A percentile compares a stretch with the other conserved stretches of the same genome.
These are phyloP conservation scores for Panicum virgatum DNA, from an alignment of 202 grass and related monocot species.

Conservation along the genomic window DNA sequence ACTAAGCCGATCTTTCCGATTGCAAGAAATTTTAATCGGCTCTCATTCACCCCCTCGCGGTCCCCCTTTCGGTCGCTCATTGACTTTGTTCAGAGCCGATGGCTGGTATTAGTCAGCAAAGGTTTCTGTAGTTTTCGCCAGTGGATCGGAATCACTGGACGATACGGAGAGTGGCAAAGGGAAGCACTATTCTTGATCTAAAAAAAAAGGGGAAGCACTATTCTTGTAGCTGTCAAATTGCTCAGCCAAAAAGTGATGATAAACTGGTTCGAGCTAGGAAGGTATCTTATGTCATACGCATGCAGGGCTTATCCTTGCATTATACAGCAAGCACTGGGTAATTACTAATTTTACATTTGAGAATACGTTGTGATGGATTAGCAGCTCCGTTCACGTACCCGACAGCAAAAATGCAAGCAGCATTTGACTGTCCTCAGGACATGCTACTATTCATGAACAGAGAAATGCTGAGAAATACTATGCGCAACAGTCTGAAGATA, in stretches of 20 bases:
- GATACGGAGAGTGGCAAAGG: neutral
- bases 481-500: too few relatives aligned
- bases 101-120: neutral
- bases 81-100: neutral
- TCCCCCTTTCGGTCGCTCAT: too few relatives aligned
- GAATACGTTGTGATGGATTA: neutral
- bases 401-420: neutral
- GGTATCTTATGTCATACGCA: neutral
- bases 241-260: constrained; percentile 2
- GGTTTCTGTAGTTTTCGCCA: constrained; percentile 9
- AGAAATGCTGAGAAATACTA: neutral
- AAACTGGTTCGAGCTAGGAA: neutral
- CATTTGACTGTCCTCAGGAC: neutral
- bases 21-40: too few relatives aligned
- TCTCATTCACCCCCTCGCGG: too few relatives aligned
- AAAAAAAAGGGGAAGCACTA: neutral
- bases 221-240: constrained; percentile 9
- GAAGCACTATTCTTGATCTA: too few relatives aligned
- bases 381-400: neutral
- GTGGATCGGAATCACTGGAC: neutral
- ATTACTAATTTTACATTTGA: neutral
- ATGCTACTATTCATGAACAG: neutral
- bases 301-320: neutral
- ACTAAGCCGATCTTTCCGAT: too few relatives aligned
- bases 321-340: too few relatives aligned